phyloP scores from a whole-genome alignment of 257 asterid species.

The Nicotiana tomentosiformis region DNA sequence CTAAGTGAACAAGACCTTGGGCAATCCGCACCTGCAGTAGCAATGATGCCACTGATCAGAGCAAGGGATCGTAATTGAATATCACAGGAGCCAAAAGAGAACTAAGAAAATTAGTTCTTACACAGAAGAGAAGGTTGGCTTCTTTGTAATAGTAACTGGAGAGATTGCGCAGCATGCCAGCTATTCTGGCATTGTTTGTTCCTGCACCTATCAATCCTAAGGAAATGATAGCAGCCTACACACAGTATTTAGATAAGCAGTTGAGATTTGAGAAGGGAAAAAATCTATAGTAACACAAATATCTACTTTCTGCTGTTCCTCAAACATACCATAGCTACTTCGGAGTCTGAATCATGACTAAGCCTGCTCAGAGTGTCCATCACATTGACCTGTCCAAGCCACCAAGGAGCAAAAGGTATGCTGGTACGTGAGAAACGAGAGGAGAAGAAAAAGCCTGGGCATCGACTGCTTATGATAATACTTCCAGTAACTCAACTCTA shows the following conservation, averaged over 20 bases:
- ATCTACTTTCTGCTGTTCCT: not conserved
- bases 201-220: constrained; percentile 98
- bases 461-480: not conserved
- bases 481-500: not conserved
- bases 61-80: not conserved
- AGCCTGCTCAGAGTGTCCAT: constrained; percentile 99
- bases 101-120: constrained; percentile 28
- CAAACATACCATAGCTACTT: constrained; percentile 83
- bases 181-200: constrained; percentile 97
- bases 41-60: not conserved
- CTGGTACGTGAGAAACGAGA: not conserved
- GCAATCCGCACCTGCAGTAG: constrained; percentile 85
- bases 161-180: constrained; percentile 96
- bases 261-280: not conserved
- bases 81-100: not conserved
- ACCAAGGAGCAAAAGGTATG: constrained; percentile 20
- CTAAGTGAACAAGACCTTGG: constrained; percentile 90
- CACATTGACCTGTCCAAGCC: constrained; percentile 72
- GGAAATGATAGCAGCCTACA: constrained; percentile 81
- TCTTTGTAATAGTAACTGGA: constrained; percentile 97
- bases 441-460: not conserved
- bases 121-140: constrained; percentile 91
- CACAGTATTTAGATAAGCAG: constrained; percentile 18
- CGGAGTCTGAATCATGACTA: constrained; percentile 93
- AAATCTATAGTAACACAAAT: not conserved